These are phyloP conservation scores for Saccharomyces hybrid DNA, from an alignment of 1,139 yeast genomes.

Conservation along the genomic window DNA sequence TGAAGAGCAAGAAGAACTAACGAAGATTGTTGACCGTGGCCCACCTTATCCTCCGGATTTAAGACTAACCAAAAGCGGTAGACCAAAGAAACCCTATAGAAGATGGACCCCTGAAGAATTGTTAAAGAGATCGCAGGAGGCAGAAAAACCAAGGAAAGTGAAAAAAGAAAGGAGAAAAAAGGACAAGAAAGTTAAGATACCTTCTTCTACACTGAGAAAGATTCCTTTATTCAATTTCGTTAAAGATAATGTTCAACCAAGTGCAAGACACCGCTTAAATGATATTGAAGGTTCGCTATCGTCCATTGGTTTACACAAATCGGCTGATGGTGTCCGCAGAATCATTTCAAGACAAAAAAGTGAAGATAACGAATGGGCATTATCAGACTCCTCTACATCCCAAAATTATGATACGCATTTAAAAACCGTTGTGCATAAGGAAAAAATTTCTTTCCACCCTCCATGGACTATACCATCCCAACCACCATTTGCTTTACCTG, in stretches of 20 bases:
- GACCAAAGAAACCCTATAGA: conserved; percentile 31
- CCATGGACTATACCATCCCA: conserved; percentile 27
- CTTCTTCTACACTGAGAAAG: conserved; percentile 21
- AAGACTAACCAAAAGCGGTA: conserved; percentile 30
- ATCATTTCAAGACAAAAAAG: conserved; percentile 1
- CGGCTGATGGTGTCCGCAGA: conserved; percentile 5
- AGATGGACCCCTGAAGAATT: conserved; percentile 30
- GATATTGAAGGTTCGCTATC: conserved; percentile 12
- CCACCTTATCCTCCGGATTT: conserved; percentile 32
- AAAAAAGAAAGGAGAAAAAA: conserved; percentile 19
- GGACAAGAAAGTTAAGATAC: conserved; percentile 18
- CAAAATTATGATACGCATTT: conserved; percentile 12
- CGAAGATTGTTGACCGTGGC: conserved; percentile 29
- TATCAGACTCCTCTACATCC: background rate
- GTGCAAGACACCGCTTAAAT: conserved; percentile 2
- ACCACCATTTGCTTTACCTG: conserved; percentile 31
- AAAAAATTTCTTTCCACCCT: conserved; percentile 30
- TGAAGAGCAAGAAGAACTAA: conserved; percentile 25
- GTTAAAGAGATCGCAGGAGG: conserved; percentile 14
- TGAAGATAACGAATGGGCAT: background rate
- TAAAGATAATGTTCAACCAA: conserved; percentile 9
- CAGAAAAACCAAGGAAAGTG: conserved; percentile 12
- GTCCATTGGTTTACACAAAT: conserved; percentile 2
- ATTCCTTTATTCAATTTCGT: conserved; percentile 26
- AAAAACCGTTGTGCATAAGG: conserved; percentile 27